Evolutionary conservation across 257 asterid genomes (phyloP).

Genomic region (Echium plantagineum): DNA sequence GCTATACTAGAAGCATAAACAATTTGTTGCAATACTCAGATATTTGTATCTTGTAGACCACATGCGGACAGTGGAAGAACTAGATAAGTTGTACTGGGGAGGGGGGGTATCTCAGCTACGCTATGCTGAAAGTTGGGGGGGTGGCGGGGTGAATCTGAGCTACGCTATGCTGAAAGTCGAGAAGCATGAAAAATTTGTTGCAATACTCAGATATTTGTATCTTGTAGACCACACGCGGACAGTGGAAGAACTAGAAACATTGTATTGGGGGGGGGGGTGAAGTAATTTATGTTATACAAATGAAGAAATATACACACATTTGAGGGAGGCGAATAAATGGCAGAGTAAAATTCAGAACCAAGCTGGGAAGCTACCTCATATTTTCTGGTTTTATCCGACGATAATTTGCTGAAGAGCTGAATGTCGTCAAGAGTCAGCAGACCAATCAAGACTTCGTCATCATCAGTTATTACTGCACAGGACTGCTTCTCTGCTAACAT

Average conservation of each 20-base stretch:
- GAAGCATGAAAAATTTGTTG: too few species aligned
- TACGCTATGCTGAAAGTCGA: background rate
- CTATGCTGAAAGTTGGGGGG: background rate
- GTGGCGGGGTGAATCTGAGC: too few species aligned
- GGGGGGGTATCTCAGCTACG: too few species aligned
- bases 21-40: background rate
- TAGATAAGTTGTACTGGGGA: too few species aligned
- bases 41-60: background rate
- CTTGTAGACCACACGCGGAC: background rate
- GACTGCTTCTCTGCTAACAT: constrained; percentile 84
- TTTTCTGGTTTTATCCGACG: constrained; percentile 22
- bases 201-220: background rate
- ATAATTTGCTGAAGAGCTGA: constrained; percentile 28
- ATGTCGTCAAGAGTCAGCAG: constrained; percentile 57
- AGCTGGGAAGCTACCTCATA: constrained; percentile 38
- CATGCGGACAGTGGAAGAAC: too few species aligned
- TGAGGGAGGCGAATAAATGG: too few species aligned
- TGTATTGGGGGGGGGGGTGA: too few species aligned
- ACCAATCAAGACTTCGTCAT: constrained; percentile 39
- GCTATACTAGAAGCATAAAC: background rate
- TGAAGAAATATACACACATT: too few species aligned
- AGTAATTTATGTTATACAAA: too few species aligned
- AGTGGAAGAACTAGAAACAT: too few species aligned
- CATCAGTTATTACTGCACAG: constrained; percentile 68
- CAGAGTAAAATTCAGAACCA: background rate